Conservation (phyloP, 257 asterid genomes). For the Nicotiana tabacum region DNA sequence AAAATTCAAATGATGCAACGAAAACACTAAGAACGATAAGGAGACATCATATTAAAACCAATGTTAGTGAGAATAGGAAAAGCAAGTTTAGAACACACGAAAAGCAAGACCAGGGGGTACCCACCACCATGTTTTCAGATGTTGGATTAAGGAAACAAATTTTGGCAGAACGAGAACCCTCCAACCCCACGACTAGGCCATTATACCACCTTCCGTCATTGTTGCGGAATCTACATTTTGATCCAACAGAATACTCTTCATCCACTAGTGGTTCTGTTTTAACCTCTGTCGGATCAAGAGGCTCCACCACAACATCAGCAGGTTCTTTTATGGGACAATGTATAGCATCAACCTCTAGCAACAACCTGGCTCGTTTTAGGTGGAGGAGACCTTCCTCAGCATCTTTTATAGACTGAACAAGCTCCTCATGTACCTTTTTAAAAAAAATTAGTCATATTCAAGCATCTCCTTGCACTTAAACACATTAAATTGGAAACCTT, state of each 20-base stretch:
- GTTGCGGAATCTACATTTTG: conserved; percentile 87
- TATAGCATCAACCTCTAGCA: conserved; percentile 63
- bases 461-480: not conserved
- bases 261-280: conserved; percentile 51
- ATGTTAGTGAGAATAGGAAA: not conserved
- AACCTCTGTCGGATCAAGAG: conserved; percentile 41
- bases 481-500: not conserved
- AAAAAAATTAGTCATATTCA: conserved; percentile 3
- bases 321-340: conserved; percentile 26
- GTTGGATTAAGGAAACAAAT: conserved; percentile 76
- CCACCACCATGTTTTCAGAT: conserved; percentile 85
- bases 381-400: conserved; percentile 89
- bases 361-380: conserved; percentile 69
- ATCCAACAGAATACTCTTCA: conserved; percentile 53
- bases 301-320: conserved; percentile 40
- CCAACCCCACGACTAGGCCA: conserved; percentile 64
- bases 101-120: conserved; percentile 29
- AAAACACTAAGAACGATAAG: not conserved
- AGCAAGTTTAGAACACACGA: not conserved
- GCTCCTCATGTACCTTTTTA: conserved; percentile 65
- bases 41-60: not conserved
- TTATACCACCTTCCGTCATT: conserved; percentile 91
- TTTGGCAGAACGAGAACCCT: conserved; percentile 59
- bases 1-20: not conserved
- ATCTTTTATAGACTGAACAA: conserved; percentile 64